Conservation (phyloP, 495 filamentous ascomycete species). For the Sporormia fimetaria region DNA sequence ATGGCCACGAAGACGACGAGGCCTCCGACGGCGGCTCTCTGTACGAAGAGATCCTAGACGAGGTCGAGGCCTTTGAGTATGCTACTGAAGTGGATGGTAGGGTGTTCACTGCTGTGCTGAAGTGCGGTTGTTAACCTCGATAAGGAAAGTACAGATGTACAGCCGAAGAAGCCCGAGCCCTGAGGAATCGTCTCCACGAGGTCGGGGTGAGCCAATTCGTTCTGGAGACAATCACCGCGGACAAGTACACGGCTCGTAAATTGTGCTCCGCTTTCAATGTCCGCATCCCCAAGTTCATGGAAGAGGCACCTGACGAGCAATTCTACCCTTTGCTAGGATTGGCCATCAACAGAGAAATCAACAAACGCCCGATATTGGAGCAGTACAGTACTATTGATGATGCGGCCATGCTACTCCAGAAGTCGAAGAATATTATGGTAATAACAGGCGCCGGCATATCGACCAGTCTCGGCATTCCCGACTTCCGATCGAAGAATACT, state of each 20-base stretch:
- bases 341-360: constrained; percentile 71
- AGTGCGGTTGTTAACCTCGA: constrained; percentile 1
- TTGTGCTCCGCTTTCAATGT: constrained; percentile 89
- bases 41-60: constrained; percentile 55
- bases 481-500: constrained; percentile 57
- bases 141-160: constrained; percentile 49
- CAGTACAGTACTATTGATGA: constrained; percentile 83
- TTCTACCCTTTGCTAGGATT: constrained; percentile 65
- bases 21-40: constrained; percentile 58
- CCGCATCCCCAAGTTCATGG: constrained; percentile 58
- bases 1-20: constrained; percentile 50
- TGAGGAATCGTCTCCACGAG: constrained; percentile 56
- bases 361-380: constrained; percentile 65
- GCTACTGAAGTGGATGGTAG: constrained; percentile 23
- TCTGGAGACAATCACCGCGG: constrained; percentile 55
- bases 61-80: constrained; percentile 37
- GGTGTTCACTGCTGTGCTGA: neutral
- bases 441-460: constrained; percentile 89
- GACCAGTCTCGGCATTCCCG: constrained; percentile 56
- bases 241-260: constrained; percentile 63
- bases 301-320: constrained; percentile 38
- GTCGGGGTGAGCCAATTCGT: constrained; percentile 69
- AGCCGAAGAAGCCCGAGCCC: constrained; percentile 56
- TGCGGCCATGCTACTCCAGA: constrained; percentile 63
- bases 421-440: constrained; percentile 75